A percentile compares a stretch with the other conserved stretches of the same genome.
Conservation (phyloP, 169 alveolate species). For the Toxoplasma gondii region DNA sequence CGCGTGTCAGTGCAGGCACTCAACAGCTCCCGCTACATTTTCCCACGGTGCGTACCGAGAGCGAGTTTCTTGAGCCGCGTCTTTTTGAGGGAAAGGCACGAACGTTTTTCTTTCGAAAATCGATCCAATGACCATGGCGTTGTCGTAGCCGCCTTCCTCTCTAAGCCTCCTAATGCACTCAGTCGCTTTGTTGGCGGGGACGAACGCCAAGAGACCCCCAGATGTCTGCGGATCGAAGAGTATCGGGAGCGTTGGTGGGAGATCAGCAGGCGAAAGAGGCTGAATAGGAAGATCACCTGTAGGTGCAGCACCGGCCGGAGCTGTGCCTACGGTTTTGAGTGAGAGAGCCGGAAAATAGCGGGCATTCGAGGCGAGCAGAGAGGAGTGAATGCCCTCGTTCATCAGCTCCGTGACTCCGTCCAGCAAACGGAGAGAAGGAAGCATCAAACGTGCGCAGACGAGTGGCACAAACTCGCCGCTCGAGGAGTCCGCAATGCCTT, state of each 20-base stretch:
- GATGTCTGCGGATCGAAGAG: constrained; percentile 69
- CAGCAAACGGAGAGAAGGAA: constrained; percentile 18
- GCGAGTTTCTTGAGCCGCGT: background rate
- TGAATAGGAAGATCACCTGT: background rate
- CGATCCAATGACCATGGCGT: background rate
- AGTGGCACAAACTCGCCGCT: background rate
- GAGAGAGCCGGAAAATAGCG: constrained; percentile 35
- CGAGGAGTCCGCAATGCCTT: background rate
- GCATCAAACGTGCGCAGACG: constrained; percentile 11
- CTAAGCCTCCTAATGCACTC: constrained; percentile 49
- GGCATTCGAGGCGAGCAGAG: constrained; percentile 35
- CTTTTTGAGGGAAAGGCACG: background rate
- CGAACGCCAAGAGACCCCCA: constrained; percentile 60
- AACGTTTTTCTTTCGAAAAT: background rate
- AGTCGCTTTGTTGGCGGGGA: constrained; percentile 53
- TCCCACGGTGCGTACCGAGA: background rate
- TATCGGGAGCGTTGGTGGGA: constrained; percentile 48
- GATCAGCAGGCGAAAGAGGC: constrained; percentile 2
- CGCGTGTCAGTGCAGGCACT: background rate
- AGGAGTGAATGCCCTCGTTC: constrained; percentile 28
- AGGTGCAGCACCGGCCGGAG: constrained; percentile 5
- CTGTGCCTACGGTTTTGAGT: constrained; percentile 28
- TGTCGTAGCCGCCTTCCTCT: constrained; percentile 1
- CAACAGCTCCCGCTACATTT: background rate
- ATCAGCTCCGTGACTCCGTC: constrained; percentile 50